Evolutionary conservation across 2,329 filamentous ascomycete genomes (phyloP).

Genomic region (Pyrenochaeta sp.): DNA sequence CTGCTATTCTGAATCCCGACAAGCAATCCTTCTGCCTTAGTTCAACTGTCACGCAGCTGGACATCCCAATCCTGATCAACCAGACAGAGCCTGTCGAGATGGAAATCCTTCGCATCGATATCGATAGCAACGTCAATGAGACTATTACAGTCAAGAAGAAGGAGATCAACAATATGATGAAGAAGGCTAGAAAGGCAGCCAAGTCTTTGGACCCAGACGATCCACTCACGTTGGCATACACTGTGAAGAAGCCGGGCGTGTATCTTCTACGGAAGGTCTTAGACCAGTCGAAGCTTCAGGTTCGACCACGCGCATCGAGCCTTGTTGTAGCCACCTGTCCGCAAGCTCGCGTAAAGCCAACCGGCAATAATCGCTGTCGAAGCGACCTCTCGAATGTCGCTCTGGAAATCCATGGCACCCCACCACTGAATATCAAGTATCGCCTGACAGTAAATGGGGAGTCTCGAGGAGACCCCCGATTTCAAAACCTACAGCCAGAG

Average conservation of each 20-base stretch:
- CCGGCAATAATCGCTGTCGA: slow-evolving; percentile 76
- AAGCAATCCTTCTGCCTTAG: slow-evolving; percentile 83
- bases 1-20: slow-evolving; percentile 86
- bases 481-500: slow-evolving; percentile 93
- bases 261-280: slow-evolving; percentile 87
- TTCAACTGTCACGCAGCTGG: slow-evolving; percentile 65
- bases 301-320: slow-evolving; percentile 77
- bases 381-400: slow-evolving; percentile 87
- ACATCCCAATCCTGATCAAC: slow-evolving; percentile 90
- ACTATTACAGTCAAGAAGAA: slow-evolving; percentile 76
- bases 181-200: slow-evolving; percentile 69
- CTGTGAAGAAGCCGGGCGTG: slow-evolving; percentile 84
- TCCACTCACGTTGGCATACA: slow-evolving; percentile 74
- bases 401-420: slow-evolving; percentile 85
- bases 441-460: slow-evolving; percentile 86
- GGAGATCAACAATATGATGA: slow-evolving; percentile 79
- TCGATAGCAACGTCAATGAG: slow-evolving; percentile 82
- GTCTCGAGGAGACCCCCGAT: slow-evolving; percentile 79
- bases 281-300: slow-evolving; percentile 93
- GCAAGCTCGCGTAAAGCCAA: slow-evolving; percentile 74
- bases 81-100: slow-evolving; percentile 89
- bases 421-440: slow-evolving; percentile 92
- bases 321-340: slow-evolving; percentile 89
- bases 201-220: slow-evolving; percentile 59
- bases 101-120: slow-evolving; percentile 85